Conservation (phyloP, 768 basidiomycete species). For the Agrocybe pediades region DNA sequence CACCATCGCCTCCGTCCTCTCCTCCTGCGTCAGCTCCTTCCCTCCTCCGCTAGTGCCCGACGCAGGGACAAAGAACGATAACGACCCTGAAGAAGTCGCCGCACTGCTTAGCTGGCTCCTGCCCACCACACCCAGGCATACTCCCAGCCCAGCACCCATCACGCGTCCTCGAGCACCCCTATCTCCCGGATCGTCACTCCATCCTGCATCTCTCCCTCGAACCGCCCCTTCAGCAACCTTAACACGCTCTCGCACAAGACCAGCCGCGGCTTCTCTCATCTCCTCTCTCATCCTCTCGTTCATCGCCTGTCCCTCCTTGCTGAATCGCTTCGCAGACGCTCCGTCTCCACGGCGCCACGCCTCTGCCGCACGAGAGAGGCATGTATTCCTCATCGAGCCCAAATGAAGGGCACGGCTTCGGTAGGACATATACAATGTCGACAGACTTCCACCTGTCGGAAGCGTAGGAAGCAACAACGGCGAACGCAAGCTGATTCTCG, state of each 20-base stretch:
- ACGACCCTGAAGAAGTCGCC: conserved; percentile 27
- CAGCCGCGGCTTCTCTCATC: conserved; percentile 82
- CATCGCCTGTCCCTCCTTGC: conserved; percentile 89
- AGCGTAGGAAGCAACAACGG: conserved; percentile 88
- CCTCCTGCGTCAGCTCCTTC: conserved; percentile 69
- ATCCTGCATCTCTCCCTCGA: conserved; percentile 62
- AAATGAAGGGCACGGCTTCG: conserved; percentile 87
- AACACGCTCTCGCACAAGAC: conserved; percentile 82
- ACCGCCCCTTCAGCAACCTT: conserved; percentile 77
- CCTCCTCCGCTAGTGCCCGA: conserved; percentile 23
- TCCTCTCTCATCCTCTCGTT: conserved; percentile 90
- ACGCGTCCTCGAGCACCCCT: conserved; percentile 70
- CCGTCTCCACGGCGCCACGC: conserved; percentile 97
- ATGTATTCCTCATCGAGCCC: conserved; percentile 92
- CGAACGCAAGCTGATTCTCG: conserved; percentile 80
- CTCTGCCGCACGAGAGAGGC: conserved; percentile 92
- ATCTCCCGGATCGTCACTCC: conserved; percentile 87
- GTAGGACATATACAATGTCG: conserved; percentile 84
- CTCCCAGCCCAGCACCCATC: conserved; percentile 82
- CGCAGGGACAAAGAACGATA: too few relatives aligned
- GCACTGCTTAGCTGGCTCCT: conserved; percentile 31
- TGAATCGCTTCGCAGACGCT: conserved; percentile 93
- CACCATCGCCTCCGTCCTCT: conserved; percentile 84
- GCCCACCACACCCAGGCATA: conserved; percentile 80
- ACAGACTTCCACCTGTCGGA: conserved; percentile 80